phyloP scores from a whole-genome alignment of 202 grass and related monocot genomes.

The Setaria italica region DNA sequence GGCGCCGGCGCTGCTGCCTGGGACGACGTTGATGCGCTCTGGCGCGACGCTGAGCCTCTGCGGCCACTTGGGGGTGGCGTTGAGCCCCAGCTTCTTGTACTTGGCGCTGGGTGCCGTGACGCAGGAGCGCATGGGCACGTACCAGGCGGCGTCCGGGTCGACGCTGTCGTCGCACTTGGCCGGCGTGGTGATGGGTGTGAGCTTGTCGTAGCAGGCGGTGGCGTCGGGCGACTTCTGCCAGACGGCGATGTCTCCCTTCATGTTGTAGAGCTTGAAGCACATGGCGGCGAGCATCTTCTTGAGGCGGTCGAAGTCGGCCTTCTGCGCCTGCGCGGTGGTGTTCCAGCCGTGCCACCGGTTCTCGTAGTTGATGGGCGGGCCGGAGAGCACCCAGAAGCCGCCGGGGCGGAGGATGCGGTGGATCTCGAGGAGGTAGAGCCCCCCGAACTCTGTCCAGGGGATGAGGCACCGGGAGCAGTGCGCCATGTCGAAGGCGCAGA shows the following conservation, averaged over 20 bases:
- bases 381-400: conserved; percentile 95
- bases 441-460: conserved; percentile 85
- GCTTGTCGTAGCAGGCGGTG: conserved; percentile 76
- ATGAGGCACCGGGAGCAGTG: conserved; percentile 94
- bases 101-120: conserved; percentile 61
- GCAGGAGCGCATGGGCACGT: conserved; percentile 85
- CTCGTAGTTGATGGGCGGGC: conserved; percentile 97
- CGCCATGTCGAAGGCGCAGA: conserved; percentile 85
- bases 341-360: conserved; percentile 97
- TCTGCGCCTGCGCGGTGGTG: conserved; percentile 84
- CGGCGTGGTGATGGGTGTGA: conserved; percentile 64
- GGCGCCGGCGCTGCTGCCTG: conserved; percentile 60
- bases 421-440: conserved; percentile 92
- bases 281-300: conserved; percentile 71
- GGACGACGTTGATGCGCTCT: conserved; percentile 70
- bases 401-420: conserved; percentile 83
- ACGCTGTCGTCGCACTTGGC: conserved; percentile 92
- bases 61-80: conserved; percentile 79
- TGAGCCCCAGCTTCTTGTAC: conserved; percentile 61
- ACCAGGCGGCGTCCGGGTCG: conserved; percentile 87
- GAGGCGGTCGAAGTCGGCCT: conserved; percentile 70
- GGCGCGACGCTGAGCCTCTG: conserved; percentile 65
- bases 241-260: conserved; percentile 89
- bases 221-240: conserved; percentile 78
- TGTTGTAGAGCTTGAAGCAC: conserved; percentile 91